phyloP scores from a whole-genome alignment of 202 grass and related monocot genomes.

The Tripidium arundinaceum region DNA sequence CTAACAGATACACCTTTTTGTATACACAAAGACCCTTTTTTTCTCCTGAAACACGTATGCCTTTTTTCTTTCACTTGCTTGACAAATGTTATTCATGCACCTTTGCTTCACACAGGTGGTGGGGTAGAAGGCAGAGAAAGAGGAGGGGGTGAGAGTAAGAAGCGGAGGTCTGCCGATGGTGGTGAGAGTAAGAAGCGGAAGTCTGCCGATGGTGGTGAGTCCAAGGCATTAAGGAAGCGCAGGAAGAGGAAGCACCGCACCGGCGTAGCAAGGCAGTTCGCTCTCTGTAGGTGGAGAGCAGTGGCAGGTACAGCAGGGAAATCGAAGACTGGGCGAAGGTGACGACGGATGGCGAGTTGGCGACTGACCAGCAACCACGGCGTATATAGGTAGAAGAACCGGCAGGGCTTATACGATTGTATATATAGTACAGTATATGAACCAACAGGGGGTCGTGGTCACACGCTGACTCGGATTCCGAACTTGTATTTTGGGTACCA shows the following conservation, averaged over 20 bases:
- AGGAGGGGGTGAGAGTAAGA: too few species aligned
- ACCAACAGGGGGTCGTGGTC: too few species aligned
- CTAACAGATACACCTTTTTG: neutral
- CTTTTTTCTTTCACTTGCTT: neutral
- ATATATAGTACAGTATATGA: too few species aligned
- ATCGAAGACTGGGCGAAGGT: neutral
- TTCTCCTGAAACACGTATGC: neutral
- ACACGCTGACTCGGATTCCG: neutral
- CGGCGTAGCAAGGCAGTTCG: neutral
- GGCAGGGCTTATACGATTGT: neutral
- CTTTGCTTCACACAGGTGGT: constrained; percentile 5
- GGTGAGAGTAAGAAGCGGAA: too few species aligned
- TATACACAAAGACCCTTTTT: neutral
- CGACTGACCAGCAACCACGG: neutral
- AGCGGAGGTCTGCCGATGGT: too few species aligned
- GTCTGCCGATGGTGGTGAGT: too few species aligned
- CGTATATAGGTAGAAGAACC: neutral
- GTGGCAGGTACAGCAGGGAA: neutral
- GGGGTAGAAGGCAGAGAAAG: too few species aligned
- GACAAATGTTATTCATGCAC: neutral
- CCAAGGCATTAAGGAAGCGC: too few species aligned
- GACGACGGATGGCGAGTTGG: neutral
- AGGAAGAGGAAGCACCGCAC: too few species aligned
- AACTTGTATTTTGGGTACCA: neutral
- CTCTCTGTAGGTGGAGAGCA: neutral